A percentile compares a stretch with the other conserved stretches of the same genome.
Conservation (phyloP, 2,329 filamentous ascomycete genomes). For the Penicillium sp. region DNA sequence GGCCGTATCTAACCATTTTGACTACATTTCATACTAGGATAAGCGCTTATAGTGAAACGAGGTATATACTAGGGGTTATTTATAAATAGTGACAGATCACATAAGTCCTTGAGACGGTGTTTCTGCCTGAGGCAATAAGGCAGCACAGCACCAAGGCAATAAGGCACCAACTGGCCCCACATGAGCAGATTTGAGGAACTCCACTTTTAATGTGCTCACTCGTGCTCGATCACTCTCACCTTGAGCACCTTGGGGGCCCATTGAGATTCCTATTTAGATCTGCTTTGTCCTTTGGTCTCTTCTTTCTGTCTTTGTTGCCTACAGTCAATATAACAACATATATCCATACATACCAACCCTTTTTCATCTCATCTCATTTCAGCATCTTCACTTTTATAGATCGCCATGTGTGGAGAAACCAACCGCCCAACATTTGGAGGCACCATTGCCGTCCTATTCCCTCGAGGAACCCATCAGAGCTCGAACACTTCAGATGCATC, state of each 20-base stretch:
- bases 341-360: background rate
- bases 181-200: slow-evolving; percentile 21
- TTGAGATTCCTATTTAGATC: slow-evolving; percentile 9
- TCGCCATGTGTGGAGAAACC: slow-evolving; percentile 51
- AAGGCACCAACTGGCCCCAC: background rate
- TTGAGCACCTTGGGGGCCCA: slow-evolving; percentile 12
- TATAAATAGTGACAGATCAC: background rate
- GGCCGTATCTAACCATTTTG: background rate
- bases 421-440: slow-evolving; percentile 48
- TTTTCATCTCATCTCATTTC: background rate
- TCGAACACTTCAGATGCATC: slow-evolving; percentile 11
- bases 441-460: slow-evolving; percentile 38
- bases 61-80: background rate
- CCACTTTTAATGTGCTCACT: slow-evolving; percentile 16
- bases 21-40: background rate
- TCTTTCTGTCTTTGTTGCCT: background rate
- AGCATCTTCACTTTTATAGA: slow-evolving; percentile 30
- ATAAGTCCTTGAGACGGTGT: background rate
- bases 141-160: background rate
- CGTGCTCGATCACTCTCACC: slow-evolving; percentile 31
- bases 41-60: background rate
- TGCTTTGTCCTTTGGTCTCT: background rate
- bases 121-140: background rate
- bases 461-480: slow-evolving; percentile 8
- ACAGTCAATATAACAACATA: background rate